Base-by-base conservation (phyloP, 441 rosid species). In the Corymbia citriodora region DNA sequence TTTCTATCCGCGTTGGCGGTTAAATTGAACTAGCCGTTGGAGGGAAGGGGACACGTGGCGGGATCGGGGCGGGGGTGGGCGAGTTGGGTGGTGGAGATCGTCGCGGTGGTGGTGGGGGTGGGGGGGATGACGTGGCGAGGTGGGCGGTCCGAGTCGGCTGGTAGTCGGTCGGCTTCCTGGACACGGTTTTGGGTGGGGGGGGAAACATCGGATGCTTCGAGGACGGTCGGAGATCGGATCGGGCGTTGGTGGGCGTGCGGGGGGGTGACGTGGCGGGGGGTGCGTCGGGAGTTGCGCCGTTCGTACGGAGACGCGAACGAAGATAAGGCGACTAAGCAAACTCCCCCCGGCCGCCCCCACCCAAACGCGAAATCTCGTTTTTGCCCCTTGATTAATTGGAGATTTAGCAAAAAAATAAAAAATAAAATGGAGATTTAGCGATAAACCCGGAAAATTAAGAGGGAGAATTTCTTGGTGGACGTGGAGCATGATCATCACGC, bases 21-120 rank as follows among this genome's bases (percentile, higher is more conserved):
- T 94, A 91, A 93, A 86, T 27, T 55, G 55, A 89, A 96, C 92
- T 95, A 95, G 96, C 97, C 96, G 97, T 96, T 96, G 45, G 72
- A 33, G 52, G 52, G 2, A 88, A 48, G 2, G 23, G 89, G 72
- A 92, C 93, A 94, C 94, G 96, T 93, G 96, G 92, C 89, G 92
- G 45, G 16, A 15, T 1, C 10, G 2, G 55, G 91, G n/a, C 3
- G 36, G 92, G 55, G 57, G 27, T 88, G 82, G 36, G 36, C 33
- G 93, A 59, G 63, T 10, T 0, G 15, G 6, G 45, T 5, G 45
- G 45, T 40, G 45, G 45, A 40, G 45, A 40, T 40, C 40, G 40
- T 33, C 33, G 33, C 33, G 33, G 33, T 33, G 33, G 33, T 40
- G 40, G 40, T 40, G 40, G 40, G 40, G 40, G 91, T 65, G 13